These are phyloP conservation scores for Bruguiera parviflora DNA, from an alignment of 345 rosid species.

Conservation along the genomic window DNA sequence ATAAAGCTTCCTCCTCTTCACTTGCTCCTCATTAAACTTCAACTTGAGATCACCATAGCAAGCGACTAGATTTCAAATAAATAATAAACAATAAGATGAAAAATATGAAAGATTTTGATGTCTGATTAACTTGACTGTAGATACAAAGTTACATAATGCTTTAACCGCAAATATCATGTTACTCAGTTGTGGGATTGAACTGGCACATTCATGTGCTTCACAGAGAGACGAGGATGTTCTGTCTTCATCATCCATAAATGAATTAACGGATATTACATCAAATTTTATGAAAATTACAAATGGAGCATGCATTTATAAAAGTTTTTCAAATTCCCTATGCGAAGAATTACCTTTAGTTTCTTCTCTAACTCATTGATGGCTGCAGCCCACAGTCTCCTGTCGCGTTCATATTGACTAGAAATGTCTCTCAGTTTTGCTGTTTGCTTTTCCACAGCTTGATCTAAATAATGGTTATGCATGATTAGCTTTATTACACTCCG, in stretches of 20 bases:
- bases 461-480: slow-evolving; percentile 20
- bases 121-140: not conserved
- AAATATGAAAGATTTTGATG: not conserved
- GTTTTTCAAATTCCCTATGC: not conserved
- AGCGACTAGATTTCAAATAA: slow-evolving; percentile 10
- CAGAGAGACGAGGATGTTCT: slow-evolving; percentile 16
- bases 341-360: slow-evolving; percentile 30
- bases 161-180: slow-evolving; percentile 13
- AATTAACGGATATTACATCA: not conserved
- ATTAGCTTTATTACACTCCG: not conserved
- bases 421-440: slow-evolving; percentile 24
- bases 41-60: slow-evolving; percentile 15
- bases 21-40: slow-evolving; percentile 23
- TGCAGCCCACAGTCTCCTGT: slow-evolving; percentile 28
- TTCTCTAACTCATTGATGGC: slow-evolving; percentile 24
- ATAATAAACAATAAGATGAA: not conserved
- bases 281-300: not conserved
- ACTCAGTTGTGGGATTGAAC: slow-evolving; percentile 5
- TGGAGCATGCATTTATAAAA: not conserved
- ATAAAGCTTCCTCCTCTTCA: slow-evolving; percentile 18
- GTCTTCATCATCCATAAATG: slow-evolving; percentile 11
- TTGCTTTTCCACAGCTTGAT: slow-evolving; percentile 27
- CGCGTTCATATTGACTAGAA: slow-evolving; percentile 26
- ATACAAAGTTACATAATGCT: slow-evolving; percentile 11
- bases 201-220: slow-evolving; percentile 15